Conservation (phyloP, 148 eudicot genomes). For the Rhododendron vialii region DNA sequence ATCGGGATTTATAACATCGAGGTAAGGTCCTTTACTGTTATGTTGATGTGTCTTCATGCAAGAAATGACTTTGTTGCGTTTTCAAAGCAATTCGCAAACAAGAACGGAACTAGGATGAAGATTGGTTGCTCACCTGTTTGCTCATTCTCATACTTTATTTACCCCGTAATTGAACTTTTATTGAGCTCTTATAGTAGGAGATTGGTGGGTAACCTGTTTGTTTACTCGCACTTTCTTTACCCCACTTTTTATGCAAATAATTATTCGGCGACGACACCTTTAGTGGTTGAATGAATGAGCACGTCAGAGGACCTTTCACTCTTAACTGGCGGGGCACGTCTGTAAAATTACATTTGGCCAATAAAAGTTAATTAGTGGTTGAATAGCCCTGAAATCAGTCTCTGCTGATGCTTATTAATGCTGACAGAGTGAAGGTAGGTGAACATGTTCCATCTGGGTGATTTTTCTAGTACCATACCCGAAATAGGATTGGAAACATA, state of each 20-base stretch:
- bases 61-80: background rate
- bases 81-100: background rate
- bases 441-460: background rate
- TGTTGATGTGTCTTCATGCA: background rate
- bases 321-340: background rate
- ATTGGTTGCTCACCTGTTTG: background rate
- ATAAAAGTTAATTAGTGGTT: background rate
- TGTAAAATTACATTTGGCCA: background rate
- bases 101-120: too few relatives aligned
- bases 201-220: background rate
- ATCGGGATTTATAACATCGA: constrained; percentile 84
- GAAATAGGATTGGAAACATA: background rate
- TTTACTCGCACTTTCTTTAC: background rate
- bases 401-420: background rate
- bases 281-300: background rate
- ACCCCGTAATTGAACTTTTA: background rate
- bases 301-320: background rate
- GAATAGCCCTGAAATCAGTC: background rate
- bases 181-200: background rate
- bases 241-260: background rate
- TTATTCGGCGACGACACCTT: background rate
- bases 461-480: background rate
- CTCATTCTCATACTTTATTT: background rate
- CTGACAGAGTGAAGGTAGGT: background rate
- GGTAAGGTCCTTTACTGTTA: constrained; percentile 36